phyloP scores from a whole-genome alignment of 1,284 basidiomycete genomes.

The Puccinia horiana region DNA sequence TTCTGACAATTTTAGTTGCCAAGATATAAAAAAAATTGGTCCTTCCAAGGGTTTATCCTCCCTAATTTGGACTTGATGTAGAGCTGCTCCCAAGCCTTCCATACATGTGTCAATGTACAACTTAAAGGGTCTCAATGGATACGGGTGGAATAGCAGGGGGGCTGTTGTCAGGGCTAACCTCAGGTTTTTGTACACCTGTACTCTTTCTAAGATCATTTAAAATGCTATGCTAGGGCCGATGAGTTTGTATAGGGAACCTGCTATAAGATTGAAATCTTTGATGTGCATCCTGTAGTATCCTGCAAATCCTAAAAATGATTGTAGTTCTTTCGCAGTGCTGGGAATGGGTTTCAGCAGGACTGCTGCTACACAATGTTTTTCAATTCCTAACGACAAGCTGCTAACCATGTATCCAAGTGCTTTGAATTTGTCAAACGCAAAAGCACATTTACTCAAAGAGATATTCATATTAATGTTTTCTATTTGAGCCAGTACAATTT shows the following conservation, averaged over 20 bases:
- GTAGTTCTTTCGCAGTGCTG: neutral
- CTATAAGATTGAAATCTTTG: neutral
- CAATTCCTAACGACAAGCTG: neutral
- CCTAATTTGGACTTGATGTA: neutral
- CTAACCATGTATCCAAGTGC: constrained; percentile 1
- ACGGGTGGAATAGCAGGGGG: neutral
- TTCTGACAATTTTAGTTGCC: neutral
- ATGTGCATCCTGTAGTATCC: constrained; percentile 16
- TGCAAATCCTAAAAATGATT: constrained; percentile 14
- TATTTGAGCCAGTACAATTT: neutral
- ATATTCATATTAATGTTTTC: constrained; percentile 8
- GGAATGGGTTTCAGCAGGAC: constrained; percentile 2
- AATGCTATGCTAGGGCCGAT: neutral
- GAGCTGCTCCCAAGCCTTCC: neutral
- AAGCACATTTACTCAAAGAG: neutral
- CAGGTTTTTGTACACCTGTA: neutral
- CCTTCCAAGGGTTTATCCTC: neutral
- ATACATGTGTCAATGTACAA: neutral
- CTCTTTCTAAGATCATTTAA: constrained; percentile 8
- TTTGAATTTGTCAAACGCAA: neutral
- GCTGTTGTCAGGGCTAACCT: neutral
- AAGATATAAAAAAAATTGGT: neutral
- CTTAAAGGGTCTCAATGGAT: neutral
- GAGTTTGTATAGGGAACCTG: neutral
- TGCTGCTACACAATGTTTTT: constrained; percentile 21